Conservation (phyloP, 768 basidiomycete species). For the Phallus indusiatus region DNA sequence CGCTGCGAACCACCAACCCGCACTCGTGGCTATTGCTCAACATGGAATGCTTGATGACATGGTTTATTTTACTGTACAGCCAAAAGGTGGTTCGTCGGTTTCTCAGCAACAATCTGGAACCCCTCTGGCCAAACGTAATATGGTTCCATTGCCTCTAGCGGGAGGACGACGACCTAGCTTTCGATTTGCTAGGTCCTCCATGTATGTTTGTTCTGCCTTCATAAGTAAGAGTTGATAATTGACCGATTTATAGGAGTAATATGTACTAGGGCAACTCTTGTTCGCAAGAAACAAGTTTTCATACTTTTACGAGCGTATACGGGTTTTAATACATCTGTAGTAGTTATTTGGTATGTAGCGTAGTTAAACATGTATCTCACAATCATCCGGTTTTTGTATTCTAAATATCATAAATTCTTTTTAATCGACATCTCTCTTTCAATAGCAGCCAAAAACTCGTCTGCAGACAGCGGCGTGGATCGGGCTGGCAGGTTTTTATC, state of each 20-base stretch:
- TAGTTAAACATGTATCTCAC: no score
- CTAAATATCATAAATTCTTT: background rate
- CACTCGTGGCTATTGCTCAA: conserved; percentile 38
- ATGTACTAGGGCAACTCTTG: no score
- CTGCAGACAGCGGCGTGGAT: conserved; percentile 33
- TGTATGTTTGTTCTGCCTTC: background rate
- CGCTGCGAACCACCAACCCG: conserved; percentile 41
- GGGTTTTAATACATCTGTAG: no score
- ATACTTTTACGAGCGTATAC: no score
- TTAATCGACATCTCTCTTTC: conserved; percentile 42
- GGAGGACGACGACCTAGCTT: background rate
- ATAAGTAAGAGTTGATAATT: no score
- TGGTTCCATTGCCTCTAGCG: background rate
- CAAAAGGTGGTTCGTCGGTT: background rate
- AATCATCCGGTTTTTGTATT: no score
- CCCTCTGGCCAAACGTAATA: background rate
- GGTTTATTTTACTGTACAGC: conserved; percentile 23
- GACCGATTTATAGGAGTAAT: no score
- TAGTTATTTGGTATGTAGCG: no score
- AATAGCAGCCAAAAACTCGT: conserved; percentile 56
- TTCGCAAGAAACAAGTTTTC: no score
- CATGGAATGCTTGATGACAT: conserved; percentile 41
- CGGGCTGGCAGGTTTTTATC: conserved; percentile 12
- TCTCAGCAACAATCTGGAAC: background rate
- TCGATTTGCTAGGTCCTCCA: background rate